These are phyloP conservation scores for Kodamaea sp. DNA, from an alignment of 1,139 yeast species.

Conservation along the genomic window DNA sequence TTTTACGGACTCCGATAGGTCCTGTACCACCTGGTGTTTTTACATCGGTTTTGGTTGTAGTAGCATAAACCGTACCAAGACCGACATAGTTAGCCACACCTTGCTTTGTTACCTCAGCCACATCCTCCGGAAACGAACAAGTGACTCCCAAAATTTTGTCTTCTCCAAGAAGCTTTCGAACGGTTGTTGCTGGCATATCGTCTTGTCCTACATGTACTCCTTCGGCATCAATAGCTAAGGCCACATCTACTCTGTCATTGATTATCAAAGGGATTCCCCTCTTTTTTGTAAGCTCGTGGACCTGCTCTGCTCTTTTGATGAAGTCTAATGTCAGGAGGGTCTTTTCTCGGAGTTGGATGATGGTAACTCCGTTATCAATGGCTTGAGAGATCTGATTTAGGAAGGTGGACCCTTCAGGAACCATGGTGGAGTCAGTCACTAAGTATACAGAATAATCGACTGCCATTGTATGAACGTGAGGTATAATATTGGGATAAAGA, in stretches of 20 bases:
- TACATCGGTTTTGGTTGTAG: constrained; percentile 64
- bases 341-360: constrained; percentile 86
- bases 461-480: no score
- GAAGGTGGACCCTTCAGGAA: constrained; percentile 65
- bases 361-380: constrained; percentile 69
- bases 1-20: constrained; percentile 60
- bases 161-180: constrained; percentile 66
- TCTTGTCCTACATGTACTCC: constrained; percentile 95
- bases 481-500: no score
- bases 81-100: constrained; percentile 79
- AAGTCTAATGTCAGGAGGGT: constrained; percentile 67
- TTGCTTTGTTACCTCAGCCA: constrained; percentile 53
- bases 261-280: constrained; percentile 76
- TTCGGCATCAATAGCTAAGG: constrained; percentile 86
- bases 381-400: constrained; percentile 62
- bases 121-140: constrained; percentile 61
- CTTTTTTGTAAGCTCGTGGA: constrained; percentile 61
- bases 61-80: constrained; percentile 78
- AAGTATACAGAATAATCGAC: constrained; percentile 73
- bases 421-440: constrained; percentile 80
- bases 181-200: constrained; percentile 71
- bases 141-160: constrained; percentile 81
- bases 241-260: constrained; percentile 88
- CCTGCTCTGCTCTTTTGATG: constrained; percentile 56
- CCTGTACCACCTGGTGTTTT: constrained; percentile 55